Conservation (phyloP, 257 asterid genomes). For the Striga asiatica region DNA sequence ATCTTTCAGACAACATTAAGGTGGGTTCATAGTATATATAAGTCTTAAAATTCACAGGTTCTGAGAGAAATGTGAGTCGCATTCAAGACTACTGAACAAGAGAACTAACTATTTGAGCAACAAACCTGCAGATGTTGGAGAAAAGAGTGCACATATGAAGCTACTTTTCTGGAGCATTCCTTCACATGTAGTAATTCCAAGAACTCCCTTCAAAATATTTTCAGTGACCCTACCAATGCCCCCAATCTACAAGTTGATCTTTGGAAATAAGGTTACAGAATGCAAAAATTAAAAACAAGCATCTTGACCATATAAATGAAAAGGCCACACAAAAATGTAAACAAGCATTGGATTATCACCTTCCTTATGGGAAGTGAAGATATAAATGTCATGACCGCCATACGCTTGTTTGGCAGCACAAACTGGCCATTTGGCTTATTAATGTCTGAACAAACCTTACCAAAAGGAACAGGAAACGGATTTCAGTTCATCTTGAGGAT, state of each 20-base stretch:
- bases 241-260: constrained; percentile 54
- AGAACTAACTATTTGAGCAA: not conserved
- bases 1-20: not conserved
- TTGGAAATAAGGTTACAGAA: constrained; percentile 11
- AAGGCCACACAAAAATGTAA: constrained; percentile 1
- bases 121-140: constrained; percentile 86
- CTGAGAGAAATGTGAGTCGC: not conserved
- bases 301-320: not conserved
- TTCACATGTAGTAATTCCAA: constrained; percentile 73
- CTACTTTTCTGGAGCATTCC: constrained; percentile 76
- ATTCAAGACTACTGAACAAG: constrained; percentile 9
- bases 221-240: constrained; percentile 98
- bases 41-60: not conserved
- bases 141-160: constrained; percentile 69
- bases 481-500: not conserved
- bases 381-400: constrained; percentile 77
- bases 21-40: not conserved
- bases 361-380: constrained; percentile 88
- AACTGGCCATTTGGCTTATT: constrained; percentile 97
- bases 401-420: constrained; percentile 69
- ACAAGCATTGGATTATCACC: constrained; percentile 34
- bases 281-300: constrained; percentile 2
- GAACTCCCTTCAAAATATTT: constrained; percentile 58
- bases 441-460: constrained; percentile 90
- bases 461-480: constrained; percentile 4